phyloP scores from a whole-genome alignment of 2,329 filamentous ascomycete genomes.

The Bimuria novae-zelandiae region DNA sequence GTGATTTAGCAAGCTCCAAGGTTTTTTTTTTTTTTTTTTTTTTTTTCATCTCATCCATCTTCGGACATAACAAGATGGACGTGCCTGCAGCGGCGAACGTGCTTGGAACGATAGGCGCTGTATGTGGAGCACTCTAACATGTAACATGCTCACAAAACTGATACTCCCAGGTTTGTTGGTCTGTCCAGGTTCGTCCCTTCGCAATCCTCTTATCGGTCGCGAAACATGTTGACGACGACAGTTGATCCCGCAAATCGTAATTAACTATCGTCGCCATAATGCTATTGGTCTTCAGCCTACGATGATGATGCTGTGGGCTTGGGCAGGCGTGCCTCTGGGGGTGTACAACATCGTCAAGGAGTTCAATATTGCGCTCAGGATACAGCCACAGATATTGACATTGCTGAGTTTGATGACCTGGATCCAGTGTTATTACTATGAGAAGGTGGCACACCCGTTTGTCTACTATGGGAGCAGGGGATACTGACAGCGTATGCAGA shows the following conservation, averaged over 20 bases:
- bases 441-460: conserved; percentile 34
- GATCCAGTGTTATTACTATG: conserved; percentile 62
- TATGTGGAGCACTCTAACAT: conserved; percentile 36
- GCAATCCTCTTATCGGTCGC: neutral
- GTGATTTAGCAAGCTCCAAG: too few species aligned
- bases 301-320: conserved; percentile 75
- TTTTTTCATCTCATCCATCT: conserved; percentile 6
- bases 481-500: conserved; percentile 40
- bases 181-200: conserved; percentile 57
- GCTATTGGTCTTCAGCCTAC: conserved; percentile 67
- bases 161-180: conserved; percentile 61
- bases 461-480: conserved; percentile 2
- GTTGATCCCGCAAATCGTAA: conserved; percentile 70
- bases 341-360: conserved; percentile 61
- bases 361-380: conserved; percentile 58
- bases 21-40: neutral
- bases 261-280: conserved; percentile 70
- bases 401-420: conserved; percentile 58
- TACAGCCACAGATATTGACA: conserved; percentile 63
- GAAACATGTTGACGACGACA: conserved; percentile 37
- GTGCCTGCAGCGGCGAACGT: conserved; percentile 61
- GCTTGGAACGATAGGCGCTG: conserved; percentile 63
- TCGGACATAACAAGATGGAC: conserved; percentile 52
- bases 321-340: conserved; percentile 69
- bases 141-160: conserved; percentile 7